Percentiles rank a stretch among this genome's conserved stretches.
Conservation (phyloP, 495 filamentous ascomycete species). For the Bathelium albidoporum region DNA sequence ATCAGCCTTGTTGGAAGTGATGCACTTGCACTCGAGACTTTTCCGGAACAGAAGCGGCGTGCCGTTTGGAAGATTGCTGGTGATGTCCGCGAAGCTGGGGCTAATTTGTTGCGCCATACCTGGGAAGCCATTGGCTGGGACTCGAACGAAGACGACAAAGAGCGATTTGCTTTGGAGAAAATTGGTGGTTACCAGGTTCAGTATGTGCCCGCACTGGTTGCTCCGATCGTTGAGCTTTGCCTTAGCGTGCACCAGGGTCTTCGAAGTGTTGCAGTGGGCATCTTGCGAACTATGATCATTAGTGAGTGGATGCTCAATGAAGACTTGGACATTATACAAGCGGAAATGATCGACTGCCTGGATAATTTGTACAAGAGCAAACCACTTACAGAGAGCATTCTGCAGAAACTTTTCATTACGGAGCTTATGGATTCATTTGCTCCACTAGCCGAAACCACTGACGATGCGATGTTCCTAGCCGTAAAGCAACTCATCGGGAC, state of each 20-base stretch:
- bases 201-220: conserved; percentile 86
- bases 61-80: conserved; percentile 99
- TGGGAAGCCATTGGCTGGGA: conserved; percentile 99
- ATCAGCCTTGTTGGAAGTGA: conserved; percentile 82
- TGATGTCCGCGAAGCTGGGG: conserved; percentile 86
- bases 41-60: conserved; percentile 89
- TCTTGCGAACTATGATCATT: conserved; percentile 94
- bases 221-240: conserved; percentile 86
- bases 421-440: conserved; percentile 79
- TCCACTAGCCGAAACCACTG: conserved; percentile 49
- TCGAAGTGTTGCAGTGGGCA: conserved; percentile 78
- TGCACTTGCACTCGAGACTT: conserved; percentile 84
- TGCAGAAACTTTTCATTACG: conserved; percentile 83
- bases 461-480: conserved; percentile 67
- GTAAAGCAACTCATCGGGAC: conserved; percentile 69
- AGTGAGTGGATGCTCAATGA: conserved; percentile 97
- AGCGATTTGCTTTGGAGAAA: conserved; percentile 65
- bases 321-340: conserved; percentile 83
- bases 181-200: conserved; percentile 97
- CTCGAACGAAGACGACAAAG: conserved; percentile 61
- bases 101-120: conserved; percentile 66
- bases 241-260: conserved; percentile 91
- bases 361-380: conserved; percentile 87
- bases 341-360: conserved; percentile 91
- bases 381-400: conserved; percentile 72